Evolutionary conservation across 2,329 filamentous ascomycete genomes (phyloP).

Genomic region (Penicillium crustosum): DNA sequence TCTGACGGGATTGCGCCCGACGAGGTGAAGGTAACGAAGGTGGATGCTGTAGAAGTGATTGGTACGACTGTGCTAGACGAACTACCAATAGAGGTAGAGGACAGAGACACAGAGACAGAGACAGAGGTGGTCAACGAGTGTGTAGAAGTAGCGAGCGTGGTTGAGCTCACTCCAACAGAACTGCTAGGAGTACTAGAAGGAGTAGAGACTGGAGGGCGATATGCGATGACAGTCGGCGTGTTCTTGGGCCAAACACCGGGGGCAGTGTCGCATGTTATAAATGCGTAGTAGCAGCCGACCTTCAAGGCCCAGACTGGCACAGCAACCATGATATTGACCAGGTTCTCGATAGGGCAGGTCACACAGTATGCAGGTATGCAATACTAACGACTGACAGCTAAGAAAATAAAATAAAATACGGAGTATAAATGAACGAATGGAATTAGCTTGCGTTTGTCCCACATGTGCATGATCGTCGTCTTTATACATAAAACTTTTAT

Average conservation of each 20-base stretch:
- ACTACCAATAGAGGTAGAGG: not conserved
- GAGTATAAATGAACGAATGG: constrained; percentile 7
- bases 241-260: constrained; percentile 30
- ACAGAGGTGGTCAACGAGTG: constrained; percentile 10
- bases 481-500: constrained; percentile 12
- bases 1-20: not conserved
- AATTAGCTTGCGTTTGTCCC: constrained; percentile 10
- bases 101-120: not conserved
- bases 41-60: constrained; percentile 5
- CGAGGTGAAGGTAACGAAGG: constrained; percentile 13
- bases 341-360: constrained; percentile 8
- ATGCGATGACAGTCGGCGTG: constrained; percentile 27
- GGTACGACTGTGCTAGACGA: not conserved
- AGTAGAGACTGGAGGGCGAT: constrained; percentile 5
- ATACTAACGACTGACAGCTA: constrained; percentile 10
- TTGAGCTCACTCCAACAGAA: constrained; percentile 5
- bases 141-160: constrained; percentile 2
- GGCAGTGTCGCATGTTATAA: constrained; percentile 35
- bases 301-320: constrained; percentile 23
- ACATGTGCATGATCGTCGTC: constrained; percentile 7
- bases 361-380: constrained; percentile 17
- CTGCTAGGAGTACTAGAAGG: constrained; percentile 15
- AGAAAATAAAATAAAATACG: constrained; percentile 4
- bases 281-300: constrained; percentile 30
- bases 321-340: constrained; percentile 26